Base-by-base conservation (phyloP, 768 basidiomycete genomes). In the Gautieria morchelliformis region DNA sequence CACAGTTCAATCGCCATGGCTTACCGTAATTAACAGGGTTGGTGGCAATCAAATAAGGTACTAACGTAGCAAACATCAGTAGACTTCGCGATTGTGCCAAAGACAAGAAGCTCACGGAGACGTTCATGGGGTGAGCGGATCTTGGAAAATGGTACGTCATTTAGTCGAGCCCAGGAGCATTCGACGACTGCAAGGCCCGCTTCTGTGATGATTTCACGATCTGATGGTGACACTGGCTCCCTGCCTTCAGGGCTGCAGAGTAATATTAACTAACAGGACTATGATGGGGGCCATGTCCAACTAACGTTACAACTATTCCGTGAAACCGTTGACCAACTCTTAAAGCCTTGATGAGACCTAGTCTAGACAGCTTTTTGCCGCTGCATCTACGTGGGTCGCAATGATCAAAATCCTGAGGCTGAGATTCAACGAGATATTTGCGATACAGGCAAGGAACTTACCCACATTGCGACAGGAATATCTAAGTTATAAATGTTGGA, bases 11-110 rank as follows among this genome's bases (percentile, higher is more conserved):
- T 50, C 87, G 77, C 93, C 93, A 97, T 0, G 96, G 96, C 68
- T 92, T 93, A 10, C 96, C 96, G 63, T 98, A 99, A 71, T 99
- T 99, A 10, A 93, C 93, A 0, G 95, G 93, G 68, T 99, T 99
- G 0, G 93, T 88, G 0, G 96, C 96, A 45, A 98, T 70, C 19
- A 99, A 80, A 68, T 95, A 98, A 0, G 96, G 96, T 30, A 99
- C 95, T 99, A 61, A 41, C 24, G 5, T 40, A 27, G 50, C 32
- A 24, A 40, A 15, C 10, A 53, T 46, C 20, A 33, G 32, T 39
- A 4, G 6, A 42, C 14, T 6, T 32, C 35, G 32, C 27, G 33
- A 35, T 10, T n/a, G 45, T 4, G 42, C 48, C 14, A 45, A n/a
- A 20, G 20, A 12, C 51, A 12, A 20, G 57, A 10, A 0, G 79